Evolutionary conservation across 2,329 filamentous ascomycete species (phyloP), one percentile per base, ranked within the genome.

Genomic region (Microthyrium microscopicum): DNA sequence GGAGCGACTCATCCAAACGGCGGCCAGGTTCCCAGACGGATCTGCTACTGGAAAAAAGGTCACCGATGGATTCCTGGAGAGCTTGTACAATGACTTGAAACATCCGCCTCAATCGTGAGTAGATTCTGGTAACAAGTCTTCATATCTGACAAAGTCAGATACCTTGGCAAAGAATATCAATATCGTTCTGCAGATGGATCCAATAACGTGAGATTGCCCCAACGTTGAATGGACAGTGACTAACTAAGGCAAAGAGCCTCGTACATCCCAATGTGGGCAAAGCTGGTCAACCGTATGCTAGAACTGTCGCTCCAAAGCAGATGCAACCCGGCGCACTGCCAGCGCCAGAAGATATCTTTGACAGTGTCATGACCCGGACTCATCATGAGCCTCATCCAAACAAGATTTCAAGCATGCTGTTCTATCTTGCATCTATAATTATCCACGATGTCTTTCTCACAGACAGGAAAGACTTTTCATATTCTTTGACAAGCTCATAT

Each of bases 341-440:
- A 1, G 76, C 80, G 31, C 64, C 76, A 0, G 70, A 68, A 13
- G 56, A 74, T 11, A 56, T 82, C 3, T 82, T 82, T 39, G 76
- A 81, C 49, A 67, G 66, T 16, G 47, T 80, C 18, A 67, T 81
- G 61, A 70, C 68, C 12, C 66, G 76, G 18, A 64, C 66, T 38
- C 33, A 33, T n/a, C 69, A 70, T 39, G 63, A 70, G 39, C 60
- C 71, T 35, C 78, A 82, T 47, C 73, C 75, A 0, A 76, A 76
- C 32, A 67, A 70, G n/a, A 72, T 84, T 26, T 83, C 77, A 0
- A 76, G 73, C 43, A 71, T 82, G 55, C 57, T 85, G 12, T 82
- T 81, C 50, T 82, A 83, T 42, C 58, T 80, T 27, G 79, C 77
- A 0, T 71, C 75, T 5, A 76, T 85, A 44, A 65, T 66, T 44